phyloP scores from a whole-genome alignment of 768 basidiomycete genomes.

The Gloeostereum incarnatum region DNA sequence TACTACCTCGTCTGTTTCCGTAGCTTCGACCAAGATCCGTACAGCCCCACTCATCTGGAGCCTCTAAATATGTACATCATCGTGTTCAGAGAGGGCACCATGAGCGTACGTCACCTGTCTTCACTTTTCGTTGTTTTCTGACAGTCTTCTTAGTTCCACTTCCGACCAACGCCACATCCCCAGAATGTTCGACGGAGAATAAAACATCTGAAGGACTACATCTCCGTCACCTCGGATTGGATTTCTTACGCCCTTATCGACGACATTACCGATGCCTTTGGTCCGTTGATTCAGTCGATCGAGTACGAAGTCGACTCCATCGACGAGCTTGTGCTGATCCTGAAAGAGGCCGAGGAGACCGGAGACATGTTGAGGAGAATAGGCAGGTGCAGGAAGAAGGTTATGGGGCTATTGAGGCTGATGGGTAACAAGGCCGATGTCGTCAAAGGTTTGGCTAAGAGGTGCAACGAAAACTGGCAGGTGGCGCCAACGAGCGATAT shows the following conservation, averaged over 20 bases:
- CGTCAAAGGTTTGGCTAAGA: conserved; percentile 95
- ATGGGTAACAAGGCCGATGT: conserved; percentile 99
- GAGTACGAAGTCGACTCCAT: conserved; percentile 99
- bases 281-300: conserved; percentile 95
- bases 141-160: conserved; percentile 67
- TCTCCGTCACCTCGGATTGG: conserved; percentile 98
- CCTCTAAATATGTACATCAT: conserved; percentile 99
- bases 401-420: conserved; percentile 91
- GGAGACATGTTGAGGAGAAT: conserved; percentile 98
- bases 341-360: conserved; percentile 93
- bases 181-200: conserved; percentile 97
- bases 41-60: conserved; percentile 94
- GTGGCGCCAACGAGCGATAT: conserved; percentile 98
- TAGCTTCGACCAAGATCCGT: conserved; percentile 97
- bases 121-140: not conserved
- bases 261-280: conserved; percentile 99
- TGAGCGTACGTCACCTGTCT: conserved; percentile 56
- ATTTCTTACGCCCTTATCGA: conserved; percentile 99
- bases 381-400: conserved; percentile 97
- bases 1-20: conserved; percentile 99
- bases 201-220: conserved; percentile 98
- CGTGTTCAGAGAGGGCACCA: conserved; percentile 93
- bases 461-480: conserved; percentile 98
- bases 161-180: conserved; percentile 93
- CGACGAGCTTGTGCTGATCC: conserved; percentile 93